Conservation (phyloP, 2,329 filamentous ascomycete species). For the Ascochyta lentis region DNA sequence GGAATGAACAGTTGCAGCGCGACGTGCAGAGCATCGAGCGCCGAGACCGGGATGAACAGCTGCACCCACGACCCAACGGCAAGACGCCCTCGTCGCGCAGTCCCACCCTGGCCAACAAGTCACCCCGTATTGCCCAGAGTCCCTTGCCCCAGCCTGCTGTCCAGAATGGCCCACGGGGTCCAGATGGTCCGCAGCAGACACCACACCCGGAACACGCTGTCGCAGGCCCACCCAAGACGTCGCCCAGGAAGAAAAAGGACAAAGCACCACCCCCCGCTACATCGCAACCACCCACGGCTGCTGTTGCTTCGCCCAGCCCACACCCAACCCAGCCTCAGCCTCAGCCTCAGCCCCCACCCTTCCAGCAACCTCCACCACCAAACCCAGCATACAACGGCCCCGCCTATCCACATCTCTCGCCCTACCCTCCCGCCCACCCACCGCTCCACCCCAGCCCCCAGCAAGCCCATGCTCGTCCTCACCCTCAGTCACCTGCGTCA, state of each 20-base stretch:
- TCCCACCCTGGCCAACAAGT: constrained; percentile 34
- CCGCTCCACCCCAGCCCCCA: constrained; percentile 37
- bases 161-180: constrained; percentile 17
- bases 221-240: constrained; percentile 22
- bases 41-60: constrained; percentile 58
- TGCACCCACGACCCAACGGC: constrained; percentile 36
- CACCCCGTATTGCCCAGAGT: constrained; percentile 28
- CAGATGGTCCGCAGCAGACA: constrained; percentile 17
- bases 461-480: constrained; percentile 13
- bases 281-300: constrained; percentile 20
- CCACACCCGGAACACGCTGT: constrained; percentile 15
- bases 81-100: constrained; percentile 31
- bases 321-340: constrained; percentile 29
- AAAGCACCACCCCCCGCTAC: constrained; percentile 22
- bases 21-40: constrained; percentile 74
- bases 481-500: constrained; percentile 46
- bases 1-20: constrained; percentile 57
- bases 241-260: constrained; percentile 41
- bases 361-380: constrained; percentile 34
- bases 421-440: constrained; percentile 46
- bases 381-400: constrained; percentile 39
- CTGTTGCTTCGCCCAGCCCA: constrained; percentile 17
- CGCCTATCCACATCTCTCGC: constrained; percentile 47
- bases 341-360: constrained; percentile 18
- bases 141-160: constrained; percentile 11